Conservation (phyloP, 108 stramenopile species). For the Pinguiococcus pyrenoidosus region DNA sequence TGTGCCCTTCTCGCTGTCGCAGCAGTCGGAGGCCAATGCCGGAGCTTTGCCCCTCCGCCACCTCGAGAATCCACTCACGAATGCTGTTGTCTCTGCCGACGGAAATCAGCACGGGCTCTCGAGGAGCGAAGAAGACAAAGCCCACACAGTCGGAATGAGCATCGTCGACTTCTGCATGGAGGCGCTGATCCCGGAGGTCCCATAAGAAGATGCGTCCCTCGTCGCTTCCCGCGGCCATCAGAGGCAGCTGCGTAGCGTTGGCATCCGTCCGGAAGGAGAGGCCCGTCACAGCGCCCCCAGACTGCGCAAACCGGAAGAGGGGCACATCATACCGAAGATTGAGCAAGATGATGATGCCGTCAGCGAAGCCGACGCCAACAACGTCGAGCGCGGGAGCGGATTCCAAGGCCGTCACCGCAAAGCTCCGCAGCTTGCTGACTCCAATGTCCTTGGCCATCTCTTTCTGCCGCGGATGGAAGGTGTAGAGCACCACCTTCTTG, state of each 20-base stretch:
- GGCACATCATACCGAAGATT: slow-evolving; percentile 6
- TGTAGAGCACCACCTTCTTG: slow-evolving; percentile 25
- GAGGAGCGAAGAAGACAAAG: slow-evolving; percentile 1
- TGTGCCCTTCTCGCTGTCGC: slow-evolving; percentile 17
- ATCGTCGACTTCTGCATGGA: slow-evolving; percentile 1
- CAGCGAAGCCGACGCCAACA: slow-evolving; percentile 30
- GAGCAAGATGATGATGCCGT: slow-evolving; percentile 27
- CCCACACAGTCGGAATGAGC: slow-evolving; percentile 5
- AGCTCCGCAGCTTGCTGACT: too few species aligned
- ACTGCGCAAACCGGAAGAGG: slow-evolving; percentile 4
- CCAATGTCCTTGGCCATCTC: too few species aligned
- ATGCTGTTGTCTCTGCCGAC: slow-evolving; percentile 33
- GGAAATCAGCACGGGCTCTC: slow-evolving; percentile 28
- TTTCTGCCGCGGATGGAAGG: background rate
- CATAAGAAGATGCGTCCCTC: slow-evolving; percentile 30
- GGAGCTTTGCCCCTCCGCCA: slow-evolving; percentile 25
- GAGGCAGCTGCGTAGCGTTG: slow-evolving; percentile 8
- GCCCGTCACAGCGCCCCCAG: slow-evolving; percentile 11
- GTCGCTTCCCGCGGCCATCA: slow-evolving; percentile 23
- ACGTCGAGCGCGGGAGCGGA: slow-evolving; percentile 37
- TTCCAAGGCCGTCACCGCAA: slow-evolving; percentile 22
- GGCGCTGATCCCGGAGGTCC: slow-evolving; percentile 35
- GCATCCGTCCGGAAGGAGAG: slow-evolving; percentile 26
- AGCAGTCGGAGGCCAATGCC: slow-evolving; percentile 31
- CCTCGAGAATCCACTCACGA: slow-evolving; percentile 35